Base-by-base conservation (phyloP, 2,329 filamentous ascomycete genomes). In the Calonectria pseudoreteaudii region DNA sequence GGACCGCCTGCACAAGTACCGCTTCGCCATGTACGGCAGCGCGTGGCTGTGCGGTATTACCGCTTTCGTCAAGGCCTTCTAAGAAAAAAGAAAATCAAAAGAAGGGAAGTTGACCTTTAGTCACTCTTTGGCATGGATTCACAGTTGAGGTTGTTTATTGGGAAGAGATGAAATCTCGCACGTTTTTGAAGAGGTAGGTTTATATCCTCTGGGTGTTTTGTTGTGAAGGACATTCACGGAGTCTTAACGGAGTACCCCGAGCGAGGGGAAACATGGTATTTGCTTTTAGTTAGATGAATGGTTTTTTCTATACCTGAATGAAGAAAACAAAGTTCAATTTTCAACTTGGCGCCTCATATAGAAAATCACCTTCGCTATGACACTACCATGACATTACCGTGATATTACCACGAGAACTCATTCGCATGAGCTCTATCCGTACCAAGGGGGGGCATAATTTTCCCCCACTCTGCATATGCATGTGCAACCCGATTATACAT, bases 1-100 rank as follows among this genome's bases (percentile, higher is more conserved):
- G 56, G 56, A 60, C n/a, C 56, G 56, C 14, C 56, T 60, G 31
- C 56, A 60, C 56, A 60, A 60, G 56, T 60, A 60, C 56, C 56
- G 56, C 31, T 60, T 60, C 31, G 11, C 38, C 13, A 60, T 60
- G 56, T 60, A 60, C 56, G 31, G 56, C n/a, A 26, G 56, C 34
- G 56, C 56, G 9, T 60, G 56, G 56, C 31, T 60, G 6, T 26
- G 34, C 56, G 56, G 56, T n/a, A 23, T 60, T 26, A 23, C 34
- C 11, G 56, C 56, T 16, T 60, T 60, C 36, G 56, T 60, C 56
- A 60, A 38, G n/a, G 56, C 56, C 23, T 38, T 60, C 56, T 60
- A 26, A 60, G 3, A 31, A 31, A 31, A 31, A 8, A 31, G 8
- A 31, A 31, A 31, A 31, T n/a, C n/a, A 31, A 31, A 31, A 31